A percentile compares a stretch with the other conserved stretches of the same genome.
Conservation (phyloP, 2,329 filamentous ascomycete species). For the Magnaporthales sp. region DNA sequence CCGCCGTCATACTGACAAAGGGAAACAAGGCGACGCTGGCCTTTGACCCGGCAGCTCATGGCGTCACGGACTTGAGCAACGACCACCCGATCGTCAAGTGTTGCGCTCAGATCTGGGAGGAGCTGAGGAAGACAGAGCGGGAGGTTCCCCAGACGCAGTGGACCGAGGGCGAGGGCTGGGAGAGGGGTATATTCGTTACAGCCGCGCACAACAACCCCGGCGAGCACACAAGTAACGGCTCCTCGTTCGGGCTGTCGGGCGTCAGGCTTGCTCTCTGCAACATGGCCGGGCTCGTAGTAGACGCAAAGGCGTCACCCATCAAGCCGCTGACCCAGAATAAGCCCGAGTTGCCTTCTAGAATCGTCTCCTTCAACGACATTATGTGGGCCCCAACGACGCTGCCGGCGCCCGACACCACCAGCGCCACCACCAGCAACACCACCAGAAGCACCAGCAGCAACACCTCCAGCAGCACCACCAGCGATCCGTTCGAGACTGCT, state of each 20-base stretch:
- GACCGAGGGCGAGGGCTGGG: conserved; percentile 20
- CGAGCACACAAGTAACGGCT: conserved; percentile 19
- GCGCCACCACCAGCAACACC: neutral
- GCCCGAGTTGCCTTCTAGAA: conserved; percentile 8
- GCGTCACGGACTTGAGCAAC: neutral
- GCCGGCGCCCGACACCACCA: neutral
- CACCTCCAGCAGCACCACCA: neutral
- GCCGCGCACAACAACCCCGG: conserved; percentile 13
- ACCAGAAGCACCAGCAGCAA: too few species aligned
- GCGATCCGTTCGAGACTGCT: neutral
- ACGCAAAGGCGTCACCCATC: conserved; percentile 5
- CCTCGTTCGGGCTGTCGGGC: conserved; percentile 20
- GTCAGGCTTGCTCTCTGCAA: conserved; percentile 23
- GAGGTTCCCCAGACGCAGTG: conserved; percentile 15
- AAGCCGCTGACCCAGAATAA: neutral
- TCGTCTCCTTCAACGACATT: conserved; percentile 26
- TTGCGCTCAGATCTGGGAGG: conserved; percentile 21
- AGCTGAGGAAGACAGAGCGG: conserved; percentile 17
- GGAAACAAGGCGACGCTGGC: conserved; percentile 36
- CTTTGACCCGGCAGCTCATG: neutral
- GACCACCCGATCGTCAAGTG: conserved; percentile 10
- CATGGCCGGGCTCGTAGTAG: conserved; percentile 21
- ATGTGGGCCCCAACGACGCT: conserved; percentile 10
- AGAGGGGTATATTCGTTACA: conserved; percentile 22
- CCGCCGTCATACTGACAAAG: conserved; percentile 46